phyloP scores from a whole-genome alignment of 2,329 filamentous ascomycete genomes.

The Magnaporthales sp. region DNA sequence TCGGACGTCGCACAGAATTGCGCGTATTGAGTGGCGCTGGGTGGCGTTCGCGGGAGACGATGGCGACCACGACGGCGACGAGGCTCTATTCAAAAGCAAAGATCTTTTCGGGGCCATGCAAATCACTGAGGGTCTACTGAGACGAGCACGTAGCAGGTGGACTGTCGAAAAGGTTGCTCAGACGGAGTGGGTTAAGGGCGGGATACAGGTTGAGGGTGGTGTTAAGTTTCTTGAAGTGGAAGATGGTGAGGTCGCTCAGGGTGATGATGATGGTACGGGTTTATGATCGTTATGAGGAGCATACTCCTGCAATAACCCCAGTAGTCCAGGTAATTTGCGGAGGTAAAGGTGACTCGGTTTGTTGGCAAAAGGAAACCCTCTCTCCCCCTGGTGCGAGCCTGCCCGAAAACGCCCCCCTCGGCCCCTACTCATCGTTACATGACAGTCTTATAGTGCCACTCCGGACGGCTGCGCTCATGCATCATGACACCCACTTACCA shows the following conservation, averaged over 20 bases:
- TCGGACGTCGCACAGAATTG: conserved; percentile 86
- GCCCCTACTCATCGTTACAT: background rate
- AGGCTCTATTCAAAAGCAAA: conserved; percentile 49
- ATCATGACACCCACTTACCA: background rate
- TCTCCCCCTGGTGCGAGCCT: too few relatives aligned
- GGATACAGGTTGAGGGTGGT: conserved; percentile 59
- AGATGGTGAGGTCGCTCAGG: conserved; percentile 36
- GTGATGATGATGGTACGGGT: conserved; percentile 15
- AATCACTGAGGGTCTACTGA: conserved; percentile 77
- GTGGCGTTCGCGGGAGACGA: conserved; percentile 75
- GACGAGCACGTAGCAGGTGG: conserved; percentile 73
- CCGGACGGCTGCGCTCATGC: background rate
- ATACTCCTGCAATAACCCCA: background rate
- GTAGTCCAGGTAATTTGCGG: background rate
- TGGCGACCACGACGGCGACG: conserved; percentile 71
- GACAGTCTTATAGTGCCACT: background rate
- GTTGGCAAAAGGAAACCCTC: background rate
- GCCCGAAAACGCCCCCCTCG: background rate
- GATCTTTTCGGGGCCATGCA: conserved; percentile 68
- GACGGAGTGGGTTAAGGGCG: conserved; percentile 67
- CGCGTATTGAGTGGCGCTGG: conserved; percentile 93
- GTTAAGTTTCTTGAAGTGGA: conserved; percentile 50
- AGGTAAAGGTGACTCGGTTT: background rate
- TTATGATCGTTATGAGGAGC: conserved; percentile 9
- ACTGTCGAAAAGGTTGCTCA: conserved; percentile 63